These are phyloP conservation scores for Phlebiopsis flavidoalba DNA, from an alignment of 768 basidiomycete genomes.

Conservation along the genomic window DNA sequence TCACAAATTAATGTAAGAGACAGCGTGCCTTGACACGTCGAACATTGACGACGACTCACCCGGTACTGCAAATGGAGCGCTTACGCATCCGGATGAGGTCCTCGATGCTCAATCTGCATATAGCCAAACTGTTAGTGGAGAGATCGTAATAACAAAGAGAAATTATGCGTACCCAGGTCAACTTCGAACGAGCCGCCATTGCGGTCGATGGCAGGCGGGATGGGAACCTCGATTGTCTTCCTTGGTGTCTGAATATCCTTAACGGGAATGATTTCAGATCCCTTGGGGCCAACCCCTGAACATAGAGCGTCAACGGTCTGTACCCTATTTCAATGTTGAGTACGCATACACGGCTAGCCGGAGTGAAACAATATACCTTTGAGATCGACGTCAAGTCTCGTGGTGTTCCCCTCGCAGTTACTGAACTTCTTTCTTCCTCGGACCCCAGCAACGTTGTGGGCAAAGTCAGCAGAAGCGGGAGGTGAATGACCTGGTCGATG, in stretches of 20 bases:
- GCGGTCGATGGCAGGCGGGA: conserved; percentile 59
- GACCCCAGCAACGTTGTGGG: conserved; percentile 33
- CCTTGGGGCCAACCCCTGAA: conserved; percentile 76
- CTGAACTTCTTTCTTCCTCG: conserved; percentile 53
- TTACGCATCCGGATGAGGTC: conserved; percentile 90
- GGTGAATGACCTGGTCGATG: conserved; percentile 88
- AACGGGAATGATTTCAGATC: conserved; percentile 54
- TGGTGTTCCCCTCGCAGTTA: conserved; percentile 73
- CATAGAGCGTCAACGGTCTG: conserved; percentile 86
- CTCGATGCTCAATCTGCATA: conserved; percentile 66
- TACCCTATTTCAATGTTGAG: conserved; percentile 54
- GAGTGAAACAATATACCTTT: conserved; percentile 42
- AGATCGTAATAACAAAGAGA: not conserved
- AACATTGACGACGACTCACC: conserved; percentile 82
- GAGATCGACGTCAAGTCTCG: conserved; percentile 78
- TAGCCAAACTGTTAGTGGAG: too few relatives aligned
- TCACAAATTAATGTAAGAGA: not conserved
- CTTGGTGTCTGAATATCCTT: conserved; percentile 48
- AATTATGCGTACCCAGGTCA: conserved; percentile 53
- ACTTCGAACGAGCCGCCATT: conserved; percentile 78
- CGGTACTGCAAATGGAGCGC: conserved; percentile 65
- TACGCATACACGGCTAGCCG: not conserved
- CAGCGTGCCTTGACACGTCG: conserved; percentile 64
- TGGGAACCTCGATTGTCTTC: conserved; percentile 57
- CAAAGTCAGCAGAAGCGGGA: conserved; percentile 79